phyloP scores from a whole-genome alignment of 2,329 filamentous ascomycete species.

The Colletotrichum sp. region DNA sequence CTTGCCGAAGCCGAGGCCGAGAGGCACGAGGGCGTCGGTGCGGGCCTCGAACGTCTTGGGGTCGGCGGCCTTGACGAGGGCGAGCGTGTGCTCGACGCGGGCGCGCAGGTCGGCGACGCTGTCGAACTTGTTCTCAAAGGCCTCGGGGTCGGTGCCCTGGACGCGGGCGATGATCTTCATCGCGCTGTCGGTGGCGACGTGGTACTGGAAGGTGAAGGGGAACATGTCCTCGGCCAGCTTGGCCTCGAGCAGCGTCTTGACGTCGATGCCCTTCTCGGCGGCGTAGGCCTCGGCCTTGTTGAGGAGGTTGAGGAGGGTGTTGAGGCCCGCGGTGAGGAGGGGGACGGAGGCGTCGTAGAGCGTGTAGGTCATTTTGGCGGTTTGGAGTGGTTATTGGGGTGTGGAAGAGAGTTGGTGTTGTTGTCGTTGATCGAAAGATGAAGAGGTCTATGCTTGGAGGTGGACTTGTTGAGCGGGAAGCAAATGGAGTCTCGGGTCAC shows the following conservation, averaged over 20 bases:
- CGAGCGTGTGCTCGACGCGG: slow-evolving; percentile 33
- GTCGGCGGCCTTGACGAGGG: slow-evolving; percentile 33
- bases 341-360: slow-evolving; percentile 12
- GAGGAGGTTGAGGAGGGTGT: slow-evolving; percentile 11
- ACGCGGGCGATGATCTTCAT: slow-evolving; percentile 38
- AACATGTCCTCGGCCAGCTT: slow-evolving; percentile 46
- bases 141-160: slow-evolving; percentile 32
- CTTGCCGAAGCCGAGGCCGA: slow-evolving; percentile 25
- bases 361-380: slow-evolving; percentile 12
- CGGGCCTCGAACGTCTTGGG: slow-evolving; percentile 25
- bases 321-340: slow-evolving; percentile 14
- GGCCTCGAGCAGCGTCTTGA: slow-evolving; percentile 2
- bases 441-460: no score
- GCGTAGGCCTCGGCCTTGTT: slow-evolving; percentile 13
- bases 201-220: slow-evolving; percentile 45
- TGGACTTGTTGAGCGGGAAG: not conserved
- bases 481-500: not conserved
- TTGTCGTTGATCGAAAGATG: not conserved
- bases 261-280: slow-evolving; percentile 5
- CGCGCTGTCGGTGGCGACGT: slow-evolving; percentile 31
- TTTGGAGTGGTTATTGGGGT: rapidly evolving
- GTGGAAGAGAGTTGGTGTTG: not conserved
- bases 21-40: slow-evolving; percentile 27
- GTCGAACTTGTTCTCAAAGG: slow-evolving; percentile 30
- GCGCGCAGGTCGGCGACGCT: slow-evolving; percentile 38